Evolutionary conservation across 257 asterid species (phyloP), one percentile per base, ranked within the genome.

Genomic region (Nicotiana undulata): DNA sequence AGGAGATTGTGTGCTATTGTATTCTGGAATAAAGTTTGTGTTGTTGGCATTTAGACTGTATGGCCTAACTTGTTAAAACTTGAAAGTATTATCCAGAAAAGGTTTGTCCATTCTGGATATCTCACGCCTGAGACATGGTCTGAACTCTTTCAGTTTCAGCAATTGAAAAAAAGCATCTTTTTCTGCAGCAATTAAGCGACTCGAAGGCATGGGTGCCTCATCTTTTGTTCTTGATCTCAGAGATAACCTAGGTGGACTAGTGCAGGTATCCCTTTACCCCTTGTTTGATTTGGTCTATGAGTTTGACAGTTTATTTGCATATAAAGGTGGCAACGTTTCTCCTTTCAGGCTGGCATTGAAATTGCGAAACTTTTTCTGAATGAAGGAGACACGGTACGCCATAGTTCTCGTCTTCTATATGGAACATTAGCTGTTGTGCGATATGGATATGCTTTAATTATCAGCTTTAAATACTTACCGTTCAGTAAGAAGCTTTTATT

Each of bases 161-260:
- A 40, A 7, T 40, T 40, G 49, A 40, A 40, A 40, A 6, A 40
- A 40, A 40, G 49, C 49, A 40, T 40, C 49, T 40, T 40, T 40
- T 40, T 40, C 63, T 74, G 44, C 93, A 95, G 99, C 99, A 86
- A 85, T 95, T 90, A 91, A 85, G 88, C 90, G 95, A 84, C 97
- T 95, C 26, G 87, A 89, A 86, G 95, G 89, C 86, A 92, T 89
- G 97, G 98, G 99, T 66, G 98, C 97, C 80, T 88, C 94, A 20
- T 91, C 77, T 85, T 93, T 92, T 81, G 89, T 95, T 89, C 98
- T 95, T 76, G 99, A 95, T 90, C 98, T 95, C 86, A 90, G 99
- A 89, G 98, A 95, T 85, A 95, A 95, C 86, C 98, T 90, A 77
- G 99, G 99, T 82, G 99, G 99, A 84, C 93, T 93, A 20, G 99